Base-by-base conservation (phyloP, 1,139 yeast species). In the Debaryomyces singareniensis region DNA sequence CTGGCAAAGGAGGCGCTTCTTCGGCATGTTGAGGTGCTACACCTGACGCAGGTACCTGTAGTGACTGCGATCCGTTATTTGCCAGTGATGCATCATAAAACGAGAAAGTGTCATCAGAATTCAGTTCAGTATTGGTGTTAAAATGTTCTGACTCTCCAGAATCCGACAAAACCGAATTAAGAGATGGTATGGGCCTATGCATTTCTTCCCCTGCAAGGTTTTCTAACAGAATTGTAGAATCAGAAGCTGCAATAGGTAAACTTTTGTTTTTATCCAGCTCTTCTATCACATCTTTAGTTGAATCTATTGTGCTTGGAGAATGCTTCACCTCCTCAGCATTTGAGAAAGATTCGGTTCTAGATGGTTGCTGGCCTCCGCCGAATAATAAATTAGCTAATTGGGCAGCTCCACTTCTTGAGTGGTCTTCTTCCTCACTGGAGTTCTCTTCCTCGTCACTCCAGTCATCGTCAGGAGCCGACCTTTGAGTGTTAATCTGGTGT, bases 401-500 rank as follows among this genome's bases (percentile, higher is more conserved):
- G 2, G 80, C 75, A 10, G 84, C 80, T 25, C 78, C 78, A 1
- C 71, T 67, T 28, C 71, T 61, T 34, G 68, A 64, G 2, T 69
- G 70, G 4, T 45, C 53, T 26, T 63, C 70, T 20, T 67, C 72
- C 15, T 71, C 78, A 14, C 58, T 58, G 2, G 58, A 61, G 40
- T 73, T 76, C 2, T 69, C 75, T 27, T 75, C 84, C 5, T 69
- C 71, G 44, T 74, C 76, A 36, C 75, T 76, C 82, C 83, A 76
- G 39, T 71, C 81, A 32, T 66, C 70, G 28, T 50, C 58, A 32
- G 56, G 72, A 2, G 55, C 50, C 28, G 68, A 48, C 11, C 7
- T 13, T 6, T 7, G 13, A 9, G 25, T 9, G 7, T 13, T 23
- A 7, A 7, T 10, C 7, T 10, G 13, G 9, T 12, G 13, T 9